phyloP scores from a whole-genome alignment of 148 eudicot genomes.

The Limonium bicolor region DNA sequence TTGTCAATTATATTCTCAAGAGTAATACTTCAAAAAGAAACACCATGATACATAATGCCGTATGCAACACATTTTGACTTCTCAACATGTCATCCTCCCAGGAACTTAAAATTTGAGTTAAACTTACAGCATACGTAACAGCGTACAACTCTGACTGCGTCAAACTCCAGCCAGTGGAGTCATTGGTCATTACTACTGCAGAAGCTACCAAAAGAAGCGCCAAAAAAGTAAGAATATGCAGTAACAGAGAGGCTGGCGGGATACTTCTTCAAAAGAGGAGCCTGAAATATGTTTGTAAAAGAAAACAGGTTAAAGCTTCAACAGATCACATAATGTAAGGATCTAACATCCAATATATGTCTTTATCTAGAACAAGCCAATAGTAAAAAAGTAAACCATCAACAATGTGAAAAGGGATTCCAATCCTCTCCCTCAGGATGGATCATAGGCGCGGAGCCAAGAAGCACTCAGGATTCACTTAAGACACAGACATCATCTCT shows the following conservation, averaged over 20 bases:
- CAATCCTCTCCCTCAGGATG: neutral
- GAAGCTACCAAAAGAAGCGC: slow-evolving; percentile 50
- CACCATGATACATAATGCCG: no score
- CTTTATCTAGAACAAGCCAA: neutral
- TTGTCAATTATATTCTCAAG: no score
- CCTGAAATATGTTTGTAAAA: slow-evolving; percentile 33
- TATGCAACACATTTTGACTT: no score
- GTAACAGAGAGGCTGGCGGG: slow-evolving; percentile 97
- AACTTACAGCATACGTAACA: slow-evolving; percentile 76
- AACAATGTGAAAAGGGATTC: neutral
- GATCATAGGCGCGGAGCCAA: neutral
- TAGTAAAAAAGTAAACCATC: neutral
- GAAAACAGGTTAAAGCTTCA: slow-evolving; percentile 6
- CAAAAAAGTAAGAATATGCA: slow-evolving; percentile 85
- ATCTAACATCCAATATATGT: neutral
- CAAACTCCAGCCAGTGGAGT: slow-evolving; percentile 61
- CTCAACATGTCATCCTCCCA: no score
- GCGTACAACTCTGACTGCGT: slow-evolving; percentile 57
- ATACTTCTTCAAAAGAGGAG: slow-evolving; percentile 68
- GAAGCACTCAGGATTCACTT: neutral
- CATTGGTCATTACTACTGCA: slow-evolving; percentile 36
- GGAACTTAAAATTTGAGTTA: no score
- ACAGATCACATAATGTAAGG: neutral
- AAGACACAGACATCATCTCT: no score
- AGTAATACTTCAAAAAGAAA: no score